Percentiles rank a stretch among this genome's conserved stretches.
These are phyloP conservation scores for Odontarrhena argentea DNA, from an alignment of 345 rosid species.

Conservation along the genomic window DNA sequence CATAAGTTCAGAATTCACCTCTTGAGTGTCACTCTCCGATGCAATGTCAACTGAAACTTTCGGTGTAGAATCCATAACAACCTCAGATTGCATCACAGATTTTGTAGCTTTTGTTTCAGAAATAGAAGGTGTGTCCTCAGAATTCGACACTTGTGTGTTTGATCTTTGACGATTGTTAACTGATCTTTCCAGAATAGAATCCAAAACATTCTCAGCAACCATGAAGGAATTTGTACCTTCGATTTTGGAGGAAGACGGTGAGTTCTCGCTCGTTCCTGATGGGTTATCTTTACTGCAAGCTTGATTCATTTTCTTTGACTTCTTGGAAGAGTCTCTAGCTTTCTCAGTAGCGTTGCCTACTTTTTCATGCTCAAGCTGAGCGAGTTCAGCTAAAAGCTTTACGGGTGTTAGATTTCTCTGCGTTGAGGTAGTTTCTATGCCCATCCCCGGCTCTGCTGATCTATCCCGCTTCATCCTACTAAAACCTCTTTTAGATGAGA, in stretches of 20 bases:
- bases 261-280: constrained; percentile 14
- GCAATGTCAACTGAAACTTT: constrained; percentile 5
- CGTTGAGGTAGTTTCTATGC: not conserved
- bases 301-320: constrained; percentile 2
- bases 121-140: not conserved
- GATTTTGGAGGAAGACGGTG: not conserved
- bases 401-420: not conserved
- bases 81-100: constrained; percentile 6
- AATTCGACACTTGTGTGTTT: not conserved
- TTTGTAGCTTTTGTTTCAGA: constrained; percentile 19
- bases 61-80: constrained; percentile 7
- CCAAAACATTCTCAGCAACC: constrained; percentile 23
- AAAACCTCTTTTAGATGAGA: constrained; percentile 7
- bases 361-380: constrained; percentile 15
- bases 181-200: not conserved
- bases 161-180: not conserved
- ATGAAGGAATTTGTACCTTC: constrained; percentile 11
- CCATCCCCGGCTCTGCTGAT: constrained; percentile 2
- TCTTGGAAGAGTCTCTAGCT: constrained; percentile 18
- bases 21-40: not conserved
- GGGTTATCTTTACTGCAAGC: not conserved
- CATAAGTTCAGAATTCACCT: constrained; percentile 2
- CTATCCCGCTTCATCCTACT: constrained; percentile 24
- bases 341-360: not conserved
- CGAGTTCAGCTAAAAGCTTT: not conserved